phyloP scores from a whole-genome alignment of 1,139 yeast species.

The Candida sojae region DNA sequence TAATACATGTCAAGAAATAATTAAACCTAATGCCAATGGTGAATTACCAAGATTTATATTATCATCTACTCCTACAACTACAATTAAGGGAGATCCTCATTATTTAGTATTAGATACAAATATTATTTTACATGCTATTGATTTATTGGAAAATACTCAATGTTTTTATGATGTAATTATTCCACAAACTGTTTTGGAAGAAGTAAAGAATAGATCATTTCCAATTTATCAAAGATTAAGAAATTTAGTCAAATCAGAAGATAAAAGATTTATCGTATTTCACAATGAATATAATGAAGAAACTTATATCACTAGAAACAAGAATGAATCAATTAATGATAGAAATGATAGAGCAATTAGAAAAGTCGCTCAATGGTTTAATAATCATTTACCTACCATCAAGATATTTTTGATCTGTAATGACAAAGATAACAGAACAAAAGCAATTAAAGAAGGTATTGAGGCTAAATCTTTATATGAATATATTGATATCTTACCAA shows the following conservation, averaged over 20 bases:
- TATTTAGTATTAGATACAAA: slow-evolving; percentile 88
- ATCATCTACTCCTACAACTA: slow-evolving; percentile 49
- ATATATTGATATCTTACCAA: slow-evolving; percentile 72
- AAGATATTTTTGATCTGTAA: slow-evolving; percentile 71
- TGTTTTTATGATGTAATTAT: slow-evolving; percentile 87
- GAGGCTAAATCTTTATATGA: slow-evolving; percentile 58
- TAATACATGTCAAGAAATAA: slow-evolving; percentile 55
- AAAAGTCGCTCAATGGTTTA: slow-evolving; percentile 70
- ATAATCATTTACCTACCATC: slow-evolving; percentile 59
- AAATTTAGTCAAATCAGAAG: slow-evolving; percentile 72
- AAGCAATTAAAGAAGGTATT: slow-evolving; percentile 58
- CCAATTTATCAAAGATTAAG: slow-evolving; percentile 88
- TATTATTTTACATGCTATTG: slow-evolving; percentile 85
- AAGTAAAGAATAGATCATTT: slow-evolving; percentile 82
- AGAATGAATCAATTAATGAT: slow-evolving; percentile 80
- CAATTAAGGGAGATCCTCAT: slow-evolving; percentile 49
- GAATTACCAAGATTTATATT: slow-evolving; percentile 52
- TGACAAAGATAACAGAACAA: slow-evolving; percentile 66
- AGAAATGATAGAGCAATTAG: slow-evolving; percentile 92
- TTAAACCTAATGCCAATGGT: slow-evolving; percentile 58
- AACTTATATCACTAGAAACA: slow-evolving; percentile 65
- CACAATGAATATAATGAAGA: slow-evolving; percentile 87
- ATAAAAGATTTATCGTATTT: slow-evolving; percentile 84
- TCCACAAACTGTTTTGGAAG: slow-evolving; percentile 94
- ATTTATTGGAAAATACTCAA: slow-evolving; percentile 73